These are phyloP conservation scores for Pseudogymnoascus sp. DNA, from an alignment of 2,329 filamentous ascomycete genomes.

Conservation along the genomic window DNA sequence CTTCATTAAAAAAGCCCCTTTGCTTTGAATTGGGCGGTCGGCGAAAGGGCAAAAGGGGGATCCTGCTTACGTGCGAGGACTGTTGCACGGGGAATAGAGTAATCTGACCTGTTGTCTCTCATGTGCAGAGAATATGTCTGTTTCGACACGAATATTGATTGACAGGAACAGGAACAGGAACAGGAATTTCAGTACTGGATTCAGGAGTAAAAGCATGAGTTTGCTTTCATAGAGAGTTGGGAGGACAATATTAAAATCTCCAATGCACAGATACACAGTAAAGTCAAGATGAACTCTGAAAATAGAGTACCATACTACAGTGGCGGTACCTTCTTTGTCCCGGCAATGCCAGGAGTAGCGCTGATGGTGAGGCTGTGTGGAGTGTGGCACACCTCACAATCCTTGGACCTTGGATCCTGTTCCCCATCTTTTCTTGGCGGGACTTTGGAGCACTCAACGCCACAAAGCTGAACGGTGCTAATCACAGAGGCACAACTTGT, in stretches of 20 bases:
- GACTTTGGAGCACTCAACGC: neutral
- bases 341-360: constrained; percentile 4
- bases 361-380: constrained; percentile 6
- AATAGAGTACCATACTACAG: neutral
- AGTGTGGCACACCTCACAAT: constrained; percentile 6
- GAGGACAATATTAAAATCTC: neutral
- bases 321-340: neutral
- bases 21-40: neutral
- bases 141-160: neutral
- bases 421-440: constrained; percentile 6
- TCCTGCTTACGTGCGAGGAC: neutral
- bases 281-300: neutral
- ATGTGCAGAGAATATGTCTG: neutral
- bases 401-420: neutral
- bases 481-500: constrained; percentile 8
- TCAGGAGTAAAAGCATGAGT: neutral
- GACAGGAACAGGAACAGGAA: neutral
- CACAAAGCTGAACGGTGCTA: neutral
- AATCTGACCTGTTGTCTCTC: neutral
- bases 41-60: neutral
- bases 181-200: neutral
- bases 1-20: neutral
- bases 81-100: neutral
- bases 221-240: neutral
- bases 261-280: neutral